These are phyloP conservation scores for Chondrus crispus DNA, from an alignment of 23 red algal species.

Conservation along the genomic window DNA sequence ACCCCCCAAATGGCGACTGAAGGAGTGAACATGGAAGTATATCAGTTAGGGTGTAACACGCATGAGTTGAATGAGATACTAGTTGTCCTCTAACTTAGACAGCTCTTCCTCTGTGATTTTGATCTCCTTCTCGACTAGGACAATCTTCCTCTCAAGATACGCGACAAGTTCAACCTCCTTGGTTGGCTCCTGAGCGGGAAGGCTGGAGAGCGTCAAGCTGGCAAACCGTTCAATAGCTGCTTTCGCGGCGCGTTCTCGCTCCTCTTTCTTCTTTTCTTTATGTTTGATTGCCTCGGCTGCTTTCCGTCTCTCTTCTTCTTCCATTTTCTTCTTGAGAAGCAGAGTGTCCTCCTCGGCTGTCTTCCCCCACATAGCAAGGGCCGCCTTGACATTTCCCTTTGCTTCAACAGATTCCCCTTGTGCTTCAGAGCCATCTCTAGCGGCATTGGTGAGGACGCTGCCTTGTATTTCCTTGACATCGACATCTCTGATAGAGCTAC, in stretches of 20 bases:
- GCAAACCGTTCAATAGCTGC: conserved; percentile 37
- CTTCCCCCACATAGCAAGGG: conserved; percentile 66
- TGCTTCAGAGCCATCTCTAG: conserved; percentile 41
- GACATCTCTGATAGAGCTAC: conserved; percentile 33
- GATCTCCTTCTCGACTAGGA: conserved; percentile 52
- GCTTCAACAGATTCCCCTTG: conserved; percentile 5
- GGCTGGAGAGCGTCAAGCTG: not conserved
- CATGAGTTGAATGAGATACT: no score
- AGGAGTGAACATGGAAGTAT: no score
- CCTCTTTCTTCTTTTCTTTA: conserved; percentile 37
- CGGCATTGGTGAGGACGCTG: conserved; percentile 27
- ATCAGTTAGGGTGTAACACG: no score
- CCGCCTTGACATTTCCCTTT: conserved; percentile 36
- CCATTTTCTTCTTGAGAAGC: conserved; percentile 34
- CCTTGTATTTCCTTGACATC: conserved; percentile 42
- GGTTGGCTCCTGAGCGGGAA: conserved; percentile 34
- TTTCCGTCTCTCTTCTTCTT: conserved; percentile 12
- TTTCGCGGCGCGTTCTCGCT: conserved; percentile 1
- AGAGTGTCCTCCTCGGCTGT: conserved; percentile 49
- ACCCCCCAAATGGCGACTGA: no score
- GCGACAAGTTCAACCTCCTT: conserved; percentile 38
- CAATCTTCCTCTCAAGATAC: conserved; percentile 63
- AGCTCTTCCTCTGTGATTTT: conserved; percentile 40
- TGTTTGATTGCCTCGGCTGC: not conserved
- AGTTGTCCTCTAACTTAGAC: conserved; percentile 10